Percentiles rank a stretch among this genome's conserved stretches.
These are phyloP conservation scores for Trypanosomatidae sp. DNA, from an alignment of 208 protist species.

Conservation along the genomic window DNA sequence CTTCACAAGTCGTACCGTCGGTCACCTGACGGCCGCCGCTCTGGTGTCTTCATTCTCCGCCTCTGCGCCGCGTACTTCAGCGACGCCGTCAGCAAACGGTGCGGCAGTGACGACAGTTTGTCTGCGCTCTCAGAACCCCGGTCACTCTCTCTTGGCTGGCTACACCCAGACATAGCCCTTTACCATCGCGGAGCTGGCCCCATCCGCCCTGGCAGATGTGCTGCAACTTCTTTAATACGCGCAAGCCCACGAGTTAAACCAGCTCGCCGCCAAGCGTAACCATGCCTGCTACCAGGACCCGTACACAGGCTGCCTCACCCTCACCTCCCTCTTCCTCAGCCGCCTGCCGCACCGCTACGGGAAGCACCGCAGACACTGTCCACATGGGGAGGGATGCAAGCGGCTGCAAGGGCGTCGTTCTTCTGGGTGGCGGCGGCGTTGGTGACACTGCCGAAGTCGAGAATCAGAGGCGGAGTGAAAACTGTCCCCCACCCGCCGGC, in stretches of 20 bases:
- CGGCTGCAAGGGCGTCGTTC: slow-evolving; percentile 1
- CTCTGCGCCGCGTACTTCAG: not conserved
- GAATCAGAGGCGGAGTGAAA: not conserved
- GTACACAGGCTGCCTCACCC: slow-evolving; percentile 24
- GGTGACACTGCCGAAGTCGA: not conserved
- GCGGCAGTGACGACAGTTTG: too few relatives aligned
- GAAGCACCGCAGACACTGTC: slow-evolving; percentile 33
- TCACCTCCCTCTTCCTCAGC: slow-evolving; percentile 32
- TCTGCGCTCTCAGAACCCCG: too few relatives aligned
- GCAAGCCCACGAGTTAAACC: slow-evolving; percentile 35
- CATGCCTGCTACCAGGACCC: slow-evolving; percentile 36
- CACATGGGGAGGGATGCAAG: slow-evolving; percentile 18
- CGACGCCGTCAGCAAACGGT: not conserved
- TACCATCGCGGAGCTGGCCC: slow-evolving; percentile 16
- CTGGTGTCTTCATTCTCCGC: not conserved
- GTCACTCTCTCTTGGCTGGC: slow-evolving; percentile 9
- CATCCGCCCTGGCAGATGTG: slow-evolving; percentile 2
- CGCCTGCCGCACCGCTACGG: slow-evolving; percentile 32
- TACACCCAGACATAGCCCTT: slow-evolving; percentile 20
- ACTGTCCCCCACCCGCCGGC: too few relatives aligned
- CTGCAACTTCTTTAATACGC: slow-evolving; percentile 29
- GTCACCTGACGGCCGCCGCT: not conserved
- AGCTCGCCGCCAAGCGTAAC: slow-evolving; percentile 17
- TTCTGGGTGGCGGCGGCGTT: not conserved
- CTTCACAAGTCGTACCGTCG: slow-evolving; percentile 16